Evolutionary conservation across 352 stramenopile species (phyloP), one percentile per base, ranked within the genome.

Genomic region (Thalassiosira hispida): DNA sequence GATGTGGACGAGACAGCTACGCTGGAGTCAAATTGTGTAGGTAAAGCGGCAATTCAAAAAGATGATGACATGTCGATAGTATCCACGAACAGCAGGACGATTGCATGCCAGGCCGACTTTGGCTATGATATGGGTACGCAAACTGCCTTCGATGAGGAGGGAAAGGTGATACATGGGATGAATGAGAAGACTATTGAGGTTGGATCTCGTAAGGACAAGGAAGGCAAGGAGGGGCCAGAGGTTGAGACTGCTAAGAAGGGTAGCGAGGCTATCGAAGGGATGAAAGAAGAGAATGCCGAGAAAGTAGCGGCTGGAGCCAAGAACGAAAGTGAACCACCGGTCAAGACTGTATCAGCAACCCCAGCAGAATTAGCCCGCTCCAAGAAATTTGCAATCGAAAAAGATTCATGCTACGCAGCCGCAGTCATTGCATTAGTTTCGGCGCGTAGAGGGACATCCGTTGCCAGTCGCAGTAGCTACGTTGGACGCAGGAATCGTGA

Each of bases 391-490:
- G 35, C 31, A 2, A 27, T 68, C 35, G 68, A 67, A 69, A 72
- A 55, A n/a, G 49, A 56, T 75, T 16, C 35, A 29, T 59, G 35
- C n/a, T 82, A 82, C 12, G 65, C 73, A 16, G 49, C 52, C 7
- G 73, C 73, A 1, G 73, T 77, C 20, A 53, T 61, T 16, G 66
- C 60, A 42, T 63, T 83, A 3, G 44, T 14, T 38, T 33, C 31
- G 1, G 16, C 63, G 22, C n/a, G 46, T 2, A 51, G 46, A 33
- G n/a, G n/a, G 16, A 11, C 6, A 25, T 27, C 49, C 8, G n/a
- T 22, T 2, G 42, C 18, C 42, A 51, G 12, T 51, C 38, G n/a
- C n/a, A n/a, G 14, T 7, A 14, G 14, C 7, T 46, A 46, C 38
- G 7, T 7, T 7, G 38, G 38, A 12, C n/a, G n/a, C 46, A 12